phyloP scores from a whole-genome alignment of 257 asterid species.

The Solanum corneliomulleri region DNA sequence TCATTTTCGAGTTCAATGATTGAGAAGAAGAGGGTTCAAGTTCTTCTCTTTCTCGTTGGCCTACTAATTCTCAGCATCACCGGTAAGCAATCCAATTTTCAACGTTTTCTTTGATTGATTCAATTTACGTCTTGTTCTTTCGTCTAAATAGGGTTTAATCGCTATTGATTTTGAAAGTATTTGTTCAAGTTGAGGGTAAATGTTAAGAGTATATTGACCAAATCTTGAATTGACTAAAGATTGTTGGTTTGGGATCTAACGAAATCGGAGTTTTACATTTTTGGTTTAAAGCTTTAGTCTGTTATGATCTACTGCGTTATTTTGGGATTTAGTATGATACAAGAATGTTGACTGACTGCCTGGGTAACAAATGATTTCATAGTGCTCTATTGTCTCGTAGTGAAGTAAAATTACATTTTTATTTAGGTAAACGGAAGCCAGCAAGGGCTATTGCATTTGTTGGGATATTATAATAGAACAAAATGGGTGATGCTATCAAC shows the following conservation, averaged over 20 bases:
- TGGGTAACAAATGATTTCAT: not conserved
- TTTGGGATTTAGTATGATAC: not conserved
- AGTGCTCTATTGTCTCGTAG: not conserved
- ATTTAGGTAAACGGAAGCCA: not conserved
- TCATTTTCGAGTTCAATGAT: constrained; percentile 13
- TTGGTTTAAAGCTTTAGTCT: not conserved
- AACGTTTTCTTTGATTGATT: not conserved
- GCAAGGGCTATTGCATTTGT: not conserved
- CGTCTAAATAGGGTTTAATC: not conserved
- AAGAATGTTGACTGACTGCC: not conserved
- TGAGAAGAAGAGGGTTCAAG: constrained; percentile 58
- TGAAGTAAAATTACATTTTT: not conserved
- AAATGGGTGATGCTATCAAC: not conserved
- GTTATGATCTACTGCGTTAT: not conserved
- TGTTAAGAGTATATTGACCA: not conserved
- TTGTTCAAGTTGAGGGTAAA: not conserved
- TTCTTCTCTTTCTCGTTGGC: constrained; percentile 48
- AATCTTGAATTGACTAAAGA: not conserved
- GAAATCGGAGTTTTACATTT: not conserved
- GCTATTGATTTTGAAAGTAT: not conserved
- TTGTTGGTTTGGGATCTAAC: not conserved
- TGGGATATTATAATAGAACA: not conserved
- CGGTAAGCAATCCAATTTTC: constrained; percentile 26
- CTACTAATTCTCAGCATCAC: constrained; percentile 54
- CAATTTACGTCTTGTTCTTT: not conserved